phyloP scores from a whole-genome alignment of 2,329 filamentous ascomycete species.

The Dothistroma pini region DNA sequence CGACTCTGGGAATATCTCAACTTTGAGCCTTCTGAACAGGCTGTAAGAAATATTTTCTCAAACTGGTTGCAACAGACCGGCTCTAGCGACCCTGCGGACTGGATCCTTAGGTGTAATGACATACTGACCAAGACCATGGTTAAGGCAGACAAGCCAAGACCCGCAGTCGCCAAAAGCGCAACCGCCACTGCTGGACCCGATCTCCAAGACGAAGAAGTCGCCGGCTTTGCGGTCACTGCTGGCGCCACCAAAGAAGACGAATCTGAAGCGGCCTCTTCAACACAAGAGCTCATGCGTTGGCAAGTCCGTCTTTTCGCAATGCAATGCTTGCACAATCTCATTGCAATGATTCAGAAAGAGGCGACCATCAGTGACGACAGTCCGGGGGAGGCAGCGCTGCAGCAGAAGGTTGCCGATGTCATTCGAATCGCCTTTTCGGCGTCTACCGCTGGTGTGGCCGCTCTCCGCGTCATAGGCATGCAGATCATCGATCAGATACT shows the following conservation, averaged over 20 bases:
- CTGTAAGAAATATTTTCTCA: conserved; percentile 79
- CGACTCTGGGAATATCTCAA: conserved; percentile 90
- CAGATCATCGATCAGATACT: conserved; percentile 91
- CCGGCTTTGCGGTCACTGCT: conserved; percentile 80
- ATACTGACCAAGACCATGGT: conserved; percentile 83
- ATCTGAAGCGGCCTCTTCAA: conserved; percentile 38
- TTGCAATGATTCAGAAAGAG: conserved; percentile 74
- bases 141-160: conserved; percentile 52
- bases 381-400: conserved; percentile 70
- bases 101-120: conserved; percentile 84
- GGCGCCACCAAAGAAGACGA: conserved; percentile 51
- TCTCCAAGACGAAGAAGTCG: conserved; percentile 91
- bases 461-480: conserved; percentile 83
- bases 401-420: conserved; percentile 82
- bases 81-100: conserved; percentile 71
- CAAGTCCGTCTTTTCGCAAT: conserved; percentile 94
- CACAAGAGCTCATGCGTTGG: conserved; percentile 89
- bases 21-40: conserved; percentile 67
- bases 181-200: conserved; percentile 61
- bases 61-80: conserved; percentile 95
- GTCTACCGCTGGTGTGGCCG: conserved; percentile 87
- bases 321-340: conserved; percentile 78
- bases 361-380: conserved; percentile 75
- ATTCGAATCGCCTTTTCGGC: conserved; percentile 97
- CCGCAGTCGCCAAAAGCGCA: conserved; percentile 40